These are phyloP conservation scores for Pseudofabraea citricarpa DNA, from an alignment of 2,329 filamentous ascomycete genomes.

Conservation along the genomic window DNA sequence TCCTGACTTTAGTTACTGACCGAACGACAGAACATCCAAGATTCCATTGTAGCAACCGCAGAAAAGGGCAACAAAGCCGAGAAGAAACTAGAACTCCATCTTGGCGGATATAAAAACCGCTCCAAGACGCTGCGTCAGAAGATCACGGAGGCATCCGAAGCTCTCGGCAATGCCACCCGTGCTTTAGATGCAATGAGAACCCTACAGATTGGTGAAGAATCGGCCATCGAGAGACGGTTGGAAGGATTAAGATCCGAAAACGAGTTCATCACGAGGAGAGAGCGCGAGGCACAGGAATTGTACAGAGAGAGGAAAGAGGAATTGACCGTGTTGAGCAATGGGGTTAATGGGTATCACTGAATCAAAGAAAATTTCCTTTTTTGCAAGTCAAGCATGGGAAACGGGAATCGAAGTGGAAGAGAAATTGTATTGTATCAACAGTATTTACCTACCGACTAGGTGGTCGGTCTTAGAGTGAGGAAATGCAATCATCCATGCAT, in stretches of 20 bases:
- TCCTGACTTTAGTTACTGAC: too few species aligned
- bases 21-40: slow-evolving; percentile 64
- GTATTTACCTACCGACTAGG: too few species aligned
- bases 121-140: slow-evolving; percentile 77
- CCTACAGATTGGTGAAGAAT: slow-evolving; percentile 74
- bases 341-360: slow-evolving; percentile 20
- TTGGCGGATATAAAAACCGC: slow-evolving; percentile 87
- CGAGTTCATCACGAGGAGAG: slow-evolving; percentile 69
- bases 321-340: slow-evolving; percentile 52
- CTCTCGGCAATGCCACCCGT: slow-evolving; percentile 66
- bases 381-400: too few species aligned
- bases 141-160: slow-evolving; percentile 68
- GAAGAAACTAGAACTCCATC: slow-evolving; percentile 83
- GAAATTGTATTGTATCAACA: too few species aligned
- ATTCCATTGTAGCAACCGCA: slow-evolving; percentile 67
- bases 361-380: too few species aligned
- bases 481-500: too few species aligned
- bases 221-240: slow-evolving; percentile 66
- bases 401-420: too few species aligned
- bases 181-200: slow-evolving; percentile 72
- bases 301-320: slow-evolving; percentile 77
- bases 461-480: too few species aligned
- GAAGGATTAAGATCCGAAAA: slow-evolving; percentile 80
- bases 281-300: slow-evolving; percentile 85
- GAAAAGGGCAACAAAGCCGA: slow-evolving; percentile 82